Evolutionary conservation across 306 rosid species (phyloP), one percentile per base, ranked within the genome.

Genomic region (Malus orientalis): DNA sequence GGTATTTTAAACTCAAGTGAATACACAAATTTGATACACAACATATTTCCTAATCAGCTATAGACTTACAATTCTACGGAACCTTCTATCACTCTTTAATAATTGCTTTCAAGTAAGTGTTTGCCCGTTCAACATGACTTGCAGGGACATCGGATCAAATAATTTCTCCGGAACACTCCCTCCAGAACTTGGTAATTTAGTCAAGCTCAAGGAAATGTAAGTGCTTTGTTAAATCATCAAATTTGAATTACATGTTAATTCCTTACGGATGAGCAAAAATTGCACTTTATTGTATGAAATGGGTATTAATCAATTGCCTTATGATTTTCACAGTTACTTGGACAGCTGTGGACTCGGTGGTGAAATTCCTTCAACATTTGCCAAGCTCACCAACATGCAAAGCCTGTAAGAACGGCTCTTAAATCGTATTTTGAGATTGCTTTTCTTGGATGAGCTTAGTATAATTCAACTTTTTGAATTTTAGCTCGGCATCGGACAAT

Each of bases 91-190:
- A 16, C 22, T 23, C 42, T 8, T 44, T 1, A 1, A 9, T 32
- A 12, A 45, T 47, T 69, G 18, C 19, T n/a, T 69, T 69, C 20
- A 15, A 20, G 67, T 29, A 29, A 69, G 7, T 69, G 9, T 53
- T 16, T 44, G 29, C 45, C 51, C 32, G 5, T 62, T 62, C 40
- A 62, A 61, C 44, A 22, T 69, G 22, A 11, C 18, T 45, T 70
- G 61, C 75, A 82, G 85, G 55, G 25, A 54, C 9, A 1, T 82
- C 11, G 79, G 76, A 32, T 4, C 30, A 67, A 81, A 76, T 22
- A 55, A 81, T 76, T 81, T 76, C 74, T 76, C 84, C 18, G 78
- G 81, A 29, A 53, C 69, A 23, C 64, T 81, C 18, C 84, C 84
- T 30, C 67, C 74, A 27, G 84, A 81, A 72, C 62, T 81, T 58